Evolutionary conservation across 2,329 filamentous ascomycete species (phyloP).

Genomic region (Botryosphaeria dothidea): DNA sequence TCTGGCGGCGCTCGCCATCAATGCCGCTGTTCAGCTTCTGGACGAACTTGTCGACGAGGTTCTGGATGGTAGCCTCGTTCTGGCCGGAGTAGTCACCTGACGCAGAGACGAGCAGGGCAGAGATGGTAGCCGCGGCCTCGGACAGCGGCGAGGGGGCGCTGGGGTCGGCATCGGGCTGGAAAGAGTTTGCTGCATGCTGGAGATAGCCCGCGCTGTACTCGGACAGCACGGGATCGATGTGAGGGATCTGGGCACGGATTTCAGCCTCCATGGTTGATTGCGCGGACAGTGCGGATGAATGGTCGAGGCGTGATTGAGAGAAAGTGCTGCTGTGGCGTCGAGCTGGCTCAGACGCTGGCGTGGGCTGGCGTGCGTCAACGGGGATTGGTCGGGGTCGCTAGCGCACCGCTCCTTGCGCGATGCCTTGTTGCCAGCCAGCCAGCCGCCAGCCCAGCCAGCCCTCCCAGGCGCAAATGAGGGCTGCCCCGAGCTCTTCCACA

Average conservation of each 20-base stretch:
- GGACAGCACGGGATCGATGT: slow-evolving; percentile 84
- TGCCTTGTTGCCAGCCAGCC: neutral
- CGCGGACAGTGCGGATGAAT: slow-evolving; percentile 23
- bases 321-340: slow-evolving; percentile 1
- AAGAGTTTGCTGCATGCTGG: slow-evolving; percentile 85
- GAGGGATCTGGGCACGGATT: slow-evolving; percentile 79
- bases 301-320: neutral
- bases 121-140: slow-evolving; percentile 81
- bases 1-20: slow-evolving; percentile 66
- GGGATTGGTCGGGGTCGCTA: neutral
- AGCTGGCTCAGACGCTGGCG: neutral
- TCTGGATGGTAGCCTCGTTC: slow-evolving; percentile 75
- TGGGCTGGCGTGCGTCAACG: neutral
- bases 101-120: slow-evolving; percentile 89
- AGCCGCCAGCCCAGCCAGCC: neutral
- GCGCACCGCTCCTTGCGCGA: neutral
- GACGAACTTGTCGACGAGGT: slow-evolving; percentile 88
- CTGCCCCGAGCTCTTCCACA: slow-evolving; percentile 5
- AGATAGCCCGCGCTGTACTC: slow-evolving; percentile 95
- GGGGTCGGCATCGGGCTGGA: slow-evolving; percentile 70
- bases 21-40: slow-evolving; percentile 74
- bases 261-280: slow-evolving; percentile 72
- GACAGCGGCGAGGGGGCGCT: slow-evolving; percentile 72
- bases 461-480: neutral
- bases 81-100: slow-evolving; percentile 75